These are phyloP conservation scores for Phytophthora pluvialis DNA, from an alignment of 352 stramenopile species.

Conservation along the genomic window DNA sequence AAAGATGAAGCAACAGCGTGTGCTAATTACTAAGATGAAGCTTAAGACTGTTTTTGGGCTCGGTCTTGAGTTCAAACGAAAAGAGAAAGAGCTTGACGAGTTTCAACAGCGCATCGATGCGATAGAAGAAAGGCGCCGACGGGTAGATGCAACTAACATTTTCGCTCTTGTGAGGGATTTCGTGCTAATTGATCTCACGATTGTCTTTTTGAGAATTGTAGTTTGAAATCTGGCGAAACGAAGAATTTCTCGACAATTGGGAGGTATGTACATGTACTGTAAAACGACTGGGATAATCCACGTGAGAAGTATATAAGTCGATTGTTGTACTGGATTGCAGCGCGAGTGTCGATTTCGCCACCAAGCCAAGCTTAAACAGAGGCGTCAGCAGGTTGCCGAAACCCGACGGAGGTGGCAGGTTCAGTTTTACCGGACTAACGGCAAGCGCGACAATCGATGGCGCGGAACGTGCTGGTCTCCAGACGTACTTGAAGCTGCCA, in stretches of 20 bases:
- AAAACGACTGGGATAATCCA: background rate
- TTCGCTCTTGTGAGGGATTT: background rate
- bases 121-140: slow-evolving; percentile 52
- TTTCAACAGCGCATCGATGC: slow-evolving; percentile 44
- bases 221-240: slow-evolving; percentile 77
- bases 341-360: slow-evolving; percentile 66
- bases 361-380: slow-evolving; percentile 42
- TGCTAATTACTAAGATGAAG: slow-evolving; percentile 67
- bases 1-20: slow-evolving; percentile 69
- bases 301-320: background rate
- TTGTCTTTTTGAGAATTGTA: slow-evolving; percentile 28
- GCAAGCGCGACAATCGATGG: slow-evolving; percentile 71
- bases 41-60: slow-evolving; percentile 63
- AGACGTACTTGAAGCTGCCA: slow-evolving; percentile 57
- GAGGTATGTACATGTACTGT: slow-evolving; percentile 64
- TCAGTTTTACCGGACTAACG: slow-evolving; percentile 54
- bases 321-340: slow-evolving; percentile 30
- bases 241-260: slow-evolving; percentile 85
- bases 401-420: slow-evolving; percentile 61
- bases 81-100: slow-evolving; percentile 49
- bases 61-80: slow-evolving; percentile 60
- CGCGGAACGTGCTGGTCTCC: slow-evolving; percentile 49
- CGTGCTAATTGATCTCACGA: background rate
- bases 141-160: slow-evolving; percentile 37
- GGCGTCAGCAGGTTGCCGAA: slow-evolving; percentile 48